Evolutionary conservation across 176 grass and related monocot species (phyloP), one percentile per base, ranked within the genome.

Genomic region (Musa schizocarpa): DNA sequence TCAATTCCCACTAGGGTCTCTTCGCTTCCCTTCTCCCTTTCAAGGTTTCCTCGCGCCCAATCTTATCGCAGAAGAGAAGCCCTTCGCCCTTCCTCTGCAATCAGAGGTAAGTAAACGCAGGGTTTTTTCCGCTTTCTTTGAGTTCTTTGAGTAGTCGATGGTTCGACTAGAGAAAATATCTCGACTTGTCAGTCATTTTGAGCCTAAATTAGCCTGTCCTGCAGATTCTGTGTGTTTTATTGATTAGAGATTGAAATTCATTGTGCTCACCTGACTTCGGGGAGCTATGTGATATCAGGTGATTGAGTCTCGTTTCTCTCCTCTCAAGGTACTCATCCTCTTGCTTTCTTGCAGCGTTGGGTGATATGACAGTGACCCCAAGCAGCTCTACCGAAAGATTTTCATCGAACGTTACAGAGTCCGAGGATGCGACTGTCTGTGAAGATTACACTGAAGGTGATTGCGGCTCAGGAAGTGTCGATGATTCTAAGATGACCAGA

Each of bases 401-500:
- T 8, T 77, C 83, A 12, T 87, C 85, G n/a, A 86, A 84, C 61
- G 71, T 70, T 80, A 73, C 55, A 12, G 77, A 78, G 52, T 77
- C 76, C 20, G 65, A 80, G 5, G 34, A 24, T 26, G 2, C 27
- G 69, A 57, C 73, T 26, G 19, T 68, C n/a, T 64, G 50, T 74
- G 55, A 53, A 82, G 43, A 70, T 62, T 83, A 63, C 52, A 10
- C 52, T 50, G 51, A 74, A 78, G 81, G 82, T 63, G 49, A 26
- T 58, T 17, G 19, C 13, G 79, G 82, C 49, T 1, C 78, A 76
- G 82, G 65, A 53, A 76, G 43, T 8, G 77, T 58, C 11, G 55
- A 79, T 61, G 81, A 55, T 11, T 77, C 71, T 16, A 85, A 86
- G 77, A 90, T 92, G 87, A 50, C 86, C 73, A 90, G 78, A 81